Evolutionary conservation across 2,329 filamentous ascomycete species (phyloP).

Genomic region (Lachnellula hyalina): DNA sequence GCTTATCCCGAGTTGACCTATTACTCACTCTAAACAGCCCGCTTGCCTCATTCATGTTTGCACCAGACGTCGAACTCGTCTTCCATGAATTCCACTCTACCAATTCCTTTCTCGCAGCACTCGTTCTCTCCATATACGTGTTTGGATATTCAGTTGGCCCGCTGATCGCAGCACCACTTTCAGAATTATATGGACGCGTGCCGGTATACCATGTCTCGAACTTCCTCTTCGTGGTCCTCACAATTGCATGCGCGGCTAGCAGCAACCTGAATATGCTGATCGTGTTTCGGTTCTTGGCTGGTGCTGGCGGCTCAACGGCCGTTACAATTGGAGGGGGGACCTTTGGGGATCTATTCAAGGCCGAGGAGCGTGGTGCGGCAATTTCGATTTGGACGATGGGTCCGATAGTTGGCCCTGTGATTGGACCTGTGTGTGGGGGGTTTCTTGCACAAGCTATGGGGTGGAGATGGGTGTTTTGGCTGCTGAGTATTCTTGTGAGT

Average conservation of each 20-base stretch:
- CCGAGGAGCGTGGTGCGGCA: slow-evolving; percentile 50
- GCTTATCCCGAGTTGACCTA: neutral
- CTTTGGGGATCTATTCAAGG: slow-evolving; percentile 57
- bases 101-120: slow-evolving; percentile 11
- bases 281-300: slow-evolving; percentile 55
- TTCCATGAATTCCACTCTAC: slow-evolving; percentile 9
- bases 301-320: slow-evolving; percentile 48
- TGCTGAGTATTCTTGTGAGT: slow-evolving; percentile 32
- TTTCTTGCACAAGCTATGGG: slow-evolving; percentile 41
- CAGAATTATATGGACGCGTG: slow-evolving; percentile 57
- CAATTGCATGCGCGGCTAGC: slow-evolving; percentile 40
- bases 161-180: slow-evolving; percentile 50
- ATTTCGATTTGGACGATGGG: slow-evolving; percentile 47
- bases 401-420: slow-evolving; percentile 33
- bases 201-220: slow-evolving; percentile 44
- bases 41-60: slow-evolving; percentile 37
- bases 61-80: slow-evolving; percentile 31
- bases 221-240: slow-evolving; percentile 42
- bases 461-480: slow-evolving; percentile 41
- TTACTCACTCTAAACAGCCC: neutral
- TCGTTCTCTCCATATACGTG: slow-evolving; percentile 44
- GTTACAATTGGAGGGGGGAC: slow-evolving; percentile 58
- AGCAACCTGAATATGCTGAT: slow-evolving; percentile 44
- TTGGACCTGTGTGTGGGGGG: slow-evolving; percentile 43
- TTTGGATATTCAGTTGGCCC: slow-evolving; percentile 55